phyloP scores from a whole-genome alignment of 2,329 filamentous ascomycete species.

The Dothideomycetidae sp. region DNA sequence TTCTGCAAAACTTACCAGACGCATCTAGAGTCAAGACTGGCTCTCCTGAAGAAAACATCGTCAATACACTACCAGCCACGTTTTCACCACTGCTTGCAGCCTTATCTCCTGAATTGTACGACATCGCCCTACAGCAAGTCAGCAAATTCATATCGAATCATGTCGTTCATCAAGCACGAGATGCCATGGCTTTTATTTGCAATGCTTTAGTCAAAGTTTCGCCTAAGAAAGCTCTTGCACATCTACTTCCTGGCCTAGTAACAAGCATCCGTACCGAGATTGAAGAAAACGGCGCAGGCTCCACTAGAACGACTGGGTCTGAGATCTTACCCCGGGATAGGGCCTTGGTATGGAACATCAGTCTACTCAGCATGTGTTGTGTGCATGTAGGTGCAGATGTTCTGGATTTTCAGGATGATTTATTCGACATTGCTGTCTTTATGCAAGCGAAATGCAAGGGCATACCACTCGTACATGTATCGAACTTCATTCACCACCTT shows the following conservation, averaged over 20 bases:
- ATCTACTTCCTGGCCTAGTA: constrained; percentile 79
- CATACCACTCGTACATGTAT: constrained; percentile 87
- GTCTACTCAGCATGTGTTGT: constrained; percentile 94
- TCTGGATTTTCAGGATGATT: constrained; percentile 72
- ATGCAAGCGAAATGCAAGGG: constrained; percentile 96
- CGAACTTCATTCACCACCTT: constrained; percentile 94
- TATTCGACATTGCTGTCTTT: constrained; percentile 82
- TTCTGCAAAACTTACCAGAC: constrained; percentile 90
- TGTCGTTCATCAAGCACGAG: constrained; percentile 89
- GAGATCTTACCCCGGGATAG: constrained; percentile 88
- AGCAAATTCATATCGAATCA: constrained; percentile 83
- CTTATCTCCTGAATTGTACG: constrained; percentile 83
- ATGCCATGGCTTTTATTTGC: constrained; percentile 97
- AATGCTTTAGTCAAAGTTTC: constrained; percentile 94
- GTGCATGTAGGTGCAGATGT: constrained; percentile 90
- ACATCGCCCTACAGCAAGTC: constrained; percentile 81
- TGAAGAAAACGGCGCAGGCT: constrained; percentile 89
- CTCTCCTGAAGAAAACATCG: constrained; percentile 90
- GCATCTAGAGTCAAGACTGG: constrained; percentile 74
- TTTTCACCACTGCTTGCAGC: constrained; percentile 82
- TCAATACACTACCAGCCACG: constrained; percentile 85
- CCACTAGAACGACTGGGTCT: constrained; percentile 80
- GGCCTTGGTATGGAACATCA: constrained; percentile 90
- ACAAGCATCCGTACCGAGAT: constrained; percentile 92
- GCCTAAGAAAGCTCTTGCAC: constrained; percentile 80